These are phyloP conservation scores for Talaromyces sp. DNA, from an alignment of 2,329 filamentous ascomycete species.

Conservation along the genomic window DNA sequence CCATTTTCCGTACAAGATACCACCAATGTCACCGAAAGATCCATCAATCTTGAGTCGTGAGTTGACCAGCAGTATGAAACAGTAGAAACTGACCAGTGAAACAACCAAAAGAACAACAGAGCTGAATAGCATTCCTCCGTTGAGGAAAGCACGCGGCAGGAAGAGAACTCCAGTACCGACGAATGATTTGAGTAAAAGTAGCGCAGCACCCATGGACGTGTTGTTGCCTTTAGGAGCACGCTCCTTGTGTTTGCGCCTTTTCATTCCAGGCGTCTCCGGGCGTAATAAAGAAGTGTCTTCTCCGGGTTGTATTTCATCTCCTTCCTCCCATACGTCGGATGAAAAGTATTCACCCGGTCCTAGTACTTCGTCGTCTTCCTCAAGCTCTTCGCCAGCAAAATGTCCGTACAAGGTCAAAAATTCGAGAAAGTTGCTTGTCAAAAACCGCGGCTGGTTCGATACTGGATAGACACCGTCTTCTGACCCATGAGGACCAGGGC, in stretches of 20 bases:
- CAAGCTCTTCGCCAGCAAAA: slow-evolving; percentile 93
- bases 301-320: slow-evolving; percentile 68
- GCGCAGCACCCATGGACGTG: slow-evolving; percentile 70
- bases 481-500: slow-evolving; percentile 51
- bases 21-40: slow-evolving; percentile 98
- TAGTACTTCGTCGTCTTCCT: slow-evolving; percentile 90
- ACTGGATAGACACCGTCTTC: slow-evolving; percentile 32
- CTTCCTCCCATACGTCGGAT: slow-evolving; percentile 65
- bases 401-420: slow-evolving; percentile 94
- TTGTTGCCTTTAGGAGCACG: slow-evolving; percentile 72
- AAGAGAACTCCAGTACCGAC: slow-evolving; percentile 58
- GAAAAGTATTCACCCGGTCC: slow-evolving; percentile 88
- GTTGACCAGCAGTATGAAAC: slow-evolving; percentile 88
- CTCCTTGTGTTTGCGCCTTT: slow-evolving; percentile 71
- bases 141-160: slow-evolving; percentile 63
- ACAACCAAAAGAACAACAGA: slow-evolving; percentile 85
- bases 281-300: slow-evolving; percentile 81
- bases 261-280: slow-evolving; percentile 63
- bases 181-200: slow-evolving; percentile 93
- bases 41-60: slow-evolving; percentile 81
- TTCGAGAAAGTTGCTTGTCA: slow-evolving; percentile 92
- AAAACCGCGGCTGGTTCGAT: slow-evolving; percentile 56
- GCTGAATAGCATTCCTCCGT: slow-evolving; percentile 96
- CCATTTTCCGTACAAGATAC: slow-evolving; percentile 83
- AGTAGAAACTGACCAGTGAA: slow-evolving; percentile 88